Evolutionary conservation across 2,329 filamentous ascomycete species (phyloP).

Genomic region (Magnaporthiopsis rhizophila): DNA sequence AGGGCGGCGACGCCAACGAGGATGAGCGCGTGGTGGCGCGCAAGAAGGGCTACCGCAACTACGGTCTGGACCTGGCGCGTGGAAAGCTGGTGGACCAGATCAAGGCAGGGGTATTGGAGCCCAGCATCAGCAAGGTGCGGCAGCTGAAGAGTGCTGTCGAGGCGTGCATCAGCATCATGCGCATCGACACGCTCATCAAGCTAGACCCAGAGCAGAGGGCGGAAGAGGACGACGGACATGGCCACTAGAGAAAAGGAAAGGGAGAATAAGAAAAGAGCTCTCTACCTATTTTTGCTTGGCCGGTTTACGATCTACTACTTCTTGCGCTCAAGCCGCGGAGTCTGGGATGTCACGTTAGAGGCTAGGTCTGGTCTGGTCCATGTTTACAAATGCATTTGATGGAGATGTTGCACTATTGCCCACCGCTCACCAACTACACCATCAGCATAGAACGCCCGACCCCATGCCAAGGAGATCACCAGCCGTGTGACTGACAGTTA

Average conservation of each 20-base stretch:
- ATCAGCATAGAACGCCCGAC: background rate
- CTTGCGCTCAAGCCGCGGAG: background rate
- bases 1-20: constrained; percentile 67
- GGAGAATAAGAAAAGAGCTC: background rate
- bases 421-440: background rate
- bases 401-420: background rate
- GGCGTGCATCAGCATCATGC: constrained; percentile 98
- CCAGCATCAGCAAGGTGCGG: constrained; percentile 95
- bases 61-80: constrained; percentile 82
- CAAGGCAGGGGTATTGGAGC: constrained; percentile 92
- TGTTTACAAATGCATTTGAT: background rate
- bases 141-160: constrained; percentile 98
- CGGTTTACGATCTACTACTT: background rate
- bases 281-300: background rate
- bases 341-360: background rate
- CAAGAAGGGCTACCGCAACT: constrained; percentile 98
- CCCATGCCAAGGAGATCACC: background rate
- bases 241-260: constrained; percentile 49
- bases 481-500: background rate
- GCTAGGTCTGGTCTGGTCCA: background rate
- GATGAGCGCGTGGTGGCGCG: constrained; percentile 84
- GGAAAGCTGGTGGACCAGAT: constrained; percentile 89
- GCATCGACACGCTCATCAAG: constrained; percentile 98
- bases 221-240: constrained; percentile 76
- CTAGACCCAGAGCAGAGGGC: constrained; percentile 80